A percentile compares a stretch with the other conserved stretches of the same genome.
phyloP scores from a whole-genome alignment of 371 early-diverging fungal species.

The Lichtheimia ornata region DNA sequence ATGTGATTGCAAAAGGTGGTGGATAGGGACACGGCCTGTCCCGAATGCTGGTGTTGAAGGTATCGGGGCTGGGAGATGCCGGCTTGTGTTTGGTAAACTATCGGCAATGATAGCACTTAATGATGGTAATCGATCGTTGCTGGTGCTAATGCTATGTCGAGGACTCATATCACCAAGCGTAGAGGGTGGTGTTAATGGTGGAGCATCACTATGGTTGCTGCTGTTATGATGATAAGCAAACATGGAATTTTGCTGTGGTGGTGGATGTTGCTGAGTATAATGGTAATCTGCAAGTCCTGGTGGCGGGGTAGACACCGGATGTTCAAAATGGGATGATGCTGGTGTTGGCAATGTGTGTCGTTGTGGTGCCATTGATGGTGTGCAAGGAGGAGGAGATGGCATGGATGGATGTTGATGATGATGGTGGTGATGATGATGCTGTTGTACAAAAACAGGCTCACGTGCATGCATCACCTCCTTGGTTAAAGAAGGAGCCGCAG shows the following conservation, averaged over 20 bases:
- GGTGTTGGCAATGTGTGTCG: no score
- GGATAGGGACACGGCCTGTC: constrained; percentile 9
- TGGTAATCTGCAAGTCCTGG: not conserved
- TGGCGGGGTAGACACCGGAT: constrained; percentile 3
- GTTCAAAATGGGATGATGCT: no score
- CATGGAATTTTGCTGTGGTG: not conserved
- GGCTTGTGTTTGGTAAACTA: not conserved
- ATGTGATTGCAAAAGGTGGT: constrained; percentile 6
- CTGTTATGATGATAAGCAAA: not conserved
- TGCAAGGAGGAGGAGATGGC: constrained; percentile 13
- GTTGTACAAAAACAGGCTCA: not conserved
- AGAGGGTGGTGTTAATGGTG: no score
- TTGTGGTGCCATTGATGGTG: not conserved
- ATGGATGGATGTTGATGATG: constrained; percentile 1
- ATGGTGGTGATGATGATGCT: not conserved
- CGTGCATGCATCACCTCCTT: no score
- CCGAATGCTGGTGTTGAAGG: not conserved
- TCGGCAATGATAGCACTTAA: constrained; percentile 16
- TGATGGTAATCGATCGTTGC: constrained; percentile 4
- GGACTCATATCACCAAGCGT: no score
- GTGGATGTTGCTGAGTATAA: not conserved
- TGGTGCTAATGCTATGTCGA: not conserved
- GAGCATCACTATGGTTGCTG: no score
- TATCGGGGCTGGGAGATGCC: not conserved
- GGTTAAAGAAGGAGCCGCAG: no score